Base-by-base conservation (phyloP, 2,329 filamentous ascomycete species). In the Aspergillus persii region DNA sequence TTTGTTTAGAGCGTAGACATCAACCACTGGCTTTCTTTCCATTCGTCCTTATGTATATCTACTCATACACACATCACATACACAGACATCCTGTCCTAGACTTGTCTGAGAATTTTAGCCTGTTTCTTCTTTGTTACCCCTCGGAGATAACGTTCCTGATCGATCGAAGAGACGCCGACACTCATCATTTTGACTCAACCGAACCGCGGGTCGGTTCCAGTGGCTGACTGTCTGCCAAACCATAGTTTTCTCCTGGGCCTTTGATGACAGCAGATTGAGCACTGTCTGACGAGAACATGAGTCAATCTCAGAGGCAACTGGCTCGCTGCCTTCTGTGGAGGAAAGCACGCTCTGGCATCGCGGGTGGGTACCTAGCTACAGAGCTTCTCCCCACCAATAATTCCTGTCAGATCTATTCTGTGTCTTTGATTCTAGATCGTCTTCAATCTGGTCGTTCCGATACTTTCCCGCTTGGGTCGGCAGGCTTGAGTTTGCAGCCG, bases 401-500 rank as follows among this genome's bases (percentile, higher is more conserved):
- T 26, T 8, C 15, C 18, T 47, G 18, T 11, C 26, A 47, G 27
- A 47, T 12, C 18, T 26, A 0, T 23, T 27, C 12, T 27, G 23
- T 23, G 18, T 27, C 44, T 27, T 47, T 18, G 8, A 47, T 23
- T 47, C 44, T 47, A 48, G 44, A 30, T 47, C 18, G 9, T 11
- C 18, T 50, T 56, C 49, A 8, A 49, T 50, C 54, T 27, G 50
- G 48, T 41, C 18, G 36, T 18, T 8, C 18, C 31, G 27, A n/a
- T 8, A 4, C 26, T 18, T 31, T 11, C 26, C 54, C 26, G 33
- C 33, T 27, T 23, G 26, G 48, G 11, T 52, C 30, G 51, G 47
- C 27, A 60, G 36, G 51, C 39, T 49, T 47, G 31, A 29, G 33
- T 27, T 56, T 41, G 46, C 36, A 53, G 3, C 51, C 26, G 56